Percentiles rank a stretch among this genome's conserved stretches.
Evolutionary conservation across 306 rosid genomes (phyloP).

Genomic region (Vigna nakashimae): DNA sequence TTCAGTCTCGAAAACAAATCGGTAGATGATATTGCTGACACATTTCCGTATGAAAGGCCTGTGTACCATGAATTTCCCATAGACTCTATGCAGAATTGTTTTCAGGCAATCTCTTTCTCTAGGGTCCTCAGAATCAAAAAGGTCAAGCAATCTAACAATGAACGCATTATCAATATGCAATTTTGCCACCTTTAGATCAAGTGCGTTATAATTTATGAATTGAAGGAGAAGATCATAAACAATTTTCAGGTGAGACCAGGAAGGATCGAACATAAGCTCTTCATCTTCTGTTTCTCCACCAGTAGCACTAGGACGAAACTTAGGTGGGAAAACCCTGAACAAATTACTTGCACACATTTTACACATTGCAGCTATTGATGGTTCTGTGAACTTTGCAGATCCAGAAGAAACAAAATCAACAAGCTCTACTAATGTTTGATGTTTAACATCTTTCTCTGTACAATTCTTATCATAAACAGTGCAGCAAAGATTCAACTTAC

Average conservation of each 20-base stretch:
- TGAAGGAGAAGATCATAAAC: constrained; percentile 23
- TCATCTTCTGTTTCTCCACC: constrained; percentile 24
- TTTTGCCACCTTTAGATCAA: constrained; percentile 21
- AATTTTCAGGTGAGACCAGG: constrained; percentile 18
- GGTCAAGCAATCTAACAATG: constrained; percentile 14
- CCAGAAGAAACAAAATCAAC: constrained; percentile 21
- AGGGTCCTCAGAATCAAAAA: constrained; percentile 29
- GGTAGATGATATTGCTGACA: constrained; percentile 23
- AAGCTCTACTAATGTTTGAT: not conserved
- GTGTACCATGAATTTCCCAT: constrained; percentile 22
- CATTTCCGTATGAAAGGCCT: constrained; percentile 9
- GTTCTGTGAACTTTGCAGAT: constrained; percentile 25
- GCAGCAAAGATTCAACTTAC: constrained; percentile 19
- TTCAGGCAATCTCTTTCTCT: constrained; percentile 23
- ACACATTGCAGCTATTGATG: constrained; percentile 5
- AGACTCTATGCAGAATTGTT: constrained; percentile 16
- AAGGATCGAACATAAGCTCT: constrained; percentile 18
- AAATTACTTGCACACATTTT: constrained; percentile 23
- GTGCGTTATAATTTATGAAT: not conserved
- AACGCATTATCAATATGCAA: constrained; percentile 6
- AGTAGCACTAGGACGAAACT: constrained; percentile 3
- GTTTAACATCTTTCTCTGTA: not conserved
- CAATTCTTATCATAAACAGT: constrained; percentile 5
- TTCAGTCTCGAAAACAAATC: constrained; percentile 22
- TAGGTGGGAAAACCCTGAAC: constrained; percentile 19